phyloP scores from a whole-genome alignment of 2,329 filamentous ascomycete species.

The Pestalotiopsis sp. region DNA sequence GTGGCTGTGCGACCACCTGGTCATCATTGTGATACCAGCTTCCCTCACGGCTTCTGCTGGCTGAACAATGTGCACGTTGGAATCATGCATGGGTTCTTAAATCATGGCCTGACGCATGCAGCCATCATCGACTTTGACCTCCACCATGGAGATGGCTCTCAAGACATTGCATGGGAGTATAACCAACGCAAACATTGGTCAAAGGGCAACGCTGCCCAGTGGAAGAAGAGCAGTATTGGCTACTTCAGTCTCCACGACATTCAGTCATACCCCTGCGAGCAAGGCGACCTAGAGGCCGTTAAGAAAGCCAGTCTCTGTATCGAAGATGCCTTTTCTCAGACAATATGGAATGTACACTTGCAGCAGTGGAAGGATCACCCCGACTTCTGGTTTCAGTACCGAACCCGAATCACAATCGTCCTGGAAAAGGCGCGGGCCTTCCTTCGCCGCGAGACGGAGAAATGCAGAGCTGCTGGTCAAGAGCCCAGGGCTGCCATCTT shows the following conservation, averaged over 20 bases:
- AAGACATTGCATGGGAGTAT: conserved; percentile 89
- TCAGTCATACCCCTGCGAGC: conserved; percentile 96
- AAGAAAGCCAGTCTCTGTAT: conserved; percentile 93
- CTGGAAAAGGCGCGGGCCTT: conserved; percentile 81
- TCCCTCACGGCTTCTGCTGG: conserved; percentile 97
- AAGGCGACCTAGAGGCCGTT: conserved; percentile 90
- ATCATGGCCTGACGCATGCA: conserved; percentile 87
- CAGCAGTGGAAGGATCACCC: conserved; percentile 80
- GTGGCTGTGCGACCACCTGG: conserved; percentile 91
- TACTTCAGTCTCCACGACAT: conserved; percentile 98
- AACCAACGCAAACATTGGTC: conserved; percentile 70
- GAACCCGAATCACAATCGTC: conserved; percentile 74
- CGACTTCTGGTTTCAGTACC: conserved; percentile 90
- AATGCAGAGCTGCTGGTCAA: conserved; percentile 60
- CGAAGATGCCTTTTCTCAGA: conserved; percentile 91
- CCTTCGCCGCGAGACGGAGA: conserved; percentile 71
- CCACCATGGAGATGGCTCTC: conserved; percentile 94
- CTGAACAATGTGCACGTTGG: conserved; percentile 97
- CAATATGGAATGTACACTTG: conserved; percentile 94
- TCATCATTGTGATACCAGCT: conserved; percentile 88
- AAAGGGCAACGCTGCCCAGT: conserved; percentile 64
- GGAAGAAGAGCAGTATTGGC: conserved; percentile 86
- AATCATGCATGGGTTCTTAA: conserved; percentile 85
- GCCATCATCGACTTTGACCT: conserved; percentile 93
- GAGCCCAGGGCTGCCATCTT: conserved; percentile 86